A percentile compares a stretch with the other conserved stretches of the same genome.
Evolutionary conservation across 257 asterid genomes (phyloP).

Genomic region (Solanum tarapatanum): DNA sequence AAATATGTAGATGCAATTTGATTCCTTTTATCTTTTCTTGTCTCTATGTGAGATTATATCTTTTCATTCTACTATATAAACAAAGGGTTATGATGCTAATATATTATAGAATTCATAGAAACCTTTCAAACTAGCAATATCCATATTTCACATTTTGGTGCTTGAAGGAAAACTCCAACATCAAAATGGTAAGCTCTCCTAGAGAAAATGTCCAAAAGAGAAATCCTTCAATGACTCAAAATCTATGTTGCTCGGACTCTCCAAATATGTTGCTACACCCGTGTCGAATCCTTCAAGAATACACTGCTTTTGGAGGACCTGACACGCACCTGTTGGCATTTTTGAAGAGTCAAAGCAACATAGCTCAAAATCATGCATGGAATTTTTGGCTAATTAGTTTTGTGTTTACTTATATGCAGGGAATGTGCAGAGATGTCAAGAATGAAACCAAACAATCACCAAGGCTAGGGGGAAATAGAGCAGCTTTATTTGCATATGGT

Average conservation of each 20-base stretch:
- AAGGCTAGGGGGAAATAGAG: slow-evolving; percentile 41
- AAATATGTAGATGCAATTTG: slow-evolving; percentile 7
- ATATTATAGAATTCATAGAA: background rate
- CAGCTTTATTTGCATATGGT: slow-evolving; percentile 42
- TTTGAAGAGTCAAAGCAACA: background rate
- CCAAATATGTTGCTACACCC: background rate
- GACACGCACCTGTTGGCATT: background rate
- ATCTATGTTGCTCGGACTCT: background rate
- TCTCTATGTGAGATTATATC: background rate
- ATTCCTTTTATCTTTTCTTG: slow-evolving; percentile 16
- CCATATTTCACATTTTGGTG: background rate
- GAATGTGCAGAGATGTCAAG: slow-evolving; percentile 15
- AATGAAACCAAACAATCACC: slow-evolving; percentile 10
- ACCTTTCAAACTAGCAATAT: background rate
- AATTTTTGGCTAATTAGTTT: background rate
- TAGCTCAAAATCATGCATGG: background rate
- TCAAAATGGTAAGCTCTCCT: slow-evolving; percentile 10
- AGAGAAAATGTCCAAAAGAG: background rate
- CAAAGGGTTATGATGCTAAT: background rate
- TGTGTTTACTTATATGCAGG: slow-evolving; percentile 15
- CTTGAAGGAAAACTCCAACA: background rate
- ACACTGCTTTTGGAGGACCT: background rate
- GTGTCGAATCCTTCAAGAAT: too few relatives aligned
- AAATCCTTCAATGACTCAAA: background rate
- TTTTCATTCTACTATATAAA: slow-evolving; percentile 4